Evolutionary conservation across 2,329 filamentous ascomycete species (phyloP).

Genomic region (Polychaeton citri): DNA sequence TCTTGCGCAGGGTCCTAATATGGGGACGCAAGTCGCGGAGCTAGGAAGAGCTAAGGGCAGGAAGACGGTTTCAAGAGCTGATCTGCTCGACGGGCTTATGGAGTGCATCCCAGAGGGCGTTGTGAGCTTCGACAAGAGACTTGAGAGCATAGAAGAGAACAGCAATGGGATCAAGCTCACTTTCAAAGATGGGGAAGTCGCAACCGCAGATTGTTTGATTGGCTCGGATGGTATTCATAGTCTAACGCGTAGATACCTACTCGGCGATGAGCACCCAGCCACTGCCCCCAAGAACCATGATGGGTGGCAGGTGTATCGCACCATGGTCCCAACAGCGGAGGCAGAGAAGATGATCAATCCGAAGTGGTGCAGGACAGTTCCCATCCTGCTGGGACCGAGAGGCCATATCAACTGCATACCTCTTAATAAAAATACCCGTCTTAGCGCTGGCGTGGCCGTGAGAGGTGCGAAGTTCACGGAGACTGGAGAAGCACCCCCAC

Average conservation of each 20-base stretch:
- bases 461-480: conserved; percentile 12
- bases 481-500: conserved; percentile 7
- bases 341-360: conserved; percentile 16
- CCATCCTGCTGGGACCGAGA: conserved; percentile 18
- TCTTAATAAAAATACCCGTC: conserved; percentile 15
- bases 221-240: conserved; percentile 43
- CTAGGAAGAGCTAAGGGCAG: conserved; percentile 21
- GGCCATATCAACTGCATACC: conserved; percentile 22
- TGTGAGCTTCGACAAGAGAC: conserved; percentile 33
- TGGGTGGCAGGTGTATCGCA: conserved; percentile 20
- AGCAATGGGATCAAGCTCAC: conserved; percentile 20
- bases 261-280: conserved; percentile 21
- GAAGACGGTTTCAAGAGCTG: conserved; percentile 30
- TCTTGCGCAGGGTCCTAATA: conserved; percentile 20
- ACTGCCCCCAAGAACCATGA: conserved; percentile 18
- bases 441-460: conserved; percentile 17
- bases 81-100: conserved; percentile 37
- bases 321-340: conserved; percentile 16
- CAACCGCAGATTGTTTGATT: conserved; percentile 35
- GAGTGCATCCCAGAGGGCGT: conserved; percentile 29
- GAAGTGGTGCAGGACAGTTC: conserved; percentile 17
- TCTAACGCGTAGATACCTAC: conserved; percentile 30
- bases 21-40: conserved; percentile 29
- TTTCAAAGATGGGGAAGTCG: conserved; percentile 36
- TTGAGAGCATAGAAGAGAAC: conserved; percentile 20